Evolutionary conservation across 164 flowering plant species (phyloP).

Genomic region (Platanus orientalis): DNA sequence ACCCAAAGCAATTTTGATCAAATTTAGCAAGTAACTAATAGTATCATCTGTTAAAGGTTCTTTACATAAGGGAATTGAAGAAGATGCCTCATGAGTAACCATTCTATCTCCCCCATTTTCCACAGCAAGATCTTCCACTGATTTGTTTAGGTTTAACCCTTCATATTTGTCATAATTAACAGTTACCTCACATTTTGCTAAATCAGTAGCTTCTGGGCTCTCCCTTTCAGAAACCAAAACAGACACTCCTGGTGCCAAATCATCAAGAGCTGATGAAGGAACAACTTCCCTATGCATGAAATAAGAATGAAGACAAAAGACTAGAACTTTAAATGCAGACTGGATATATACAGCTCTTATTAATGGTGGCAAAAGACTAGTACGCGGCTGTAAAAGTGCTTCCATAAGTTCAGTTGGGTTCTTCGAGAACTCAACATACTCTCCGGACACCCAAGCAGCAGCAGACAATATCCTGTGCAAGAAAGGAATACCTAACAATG

Average conservation of each 20-base stretch:
- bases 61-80: slow-evolving; percentile 17
- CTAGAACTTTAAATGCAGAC: slow-evolving; percentile 68
- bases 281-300: slow-evolving; percentile 22
- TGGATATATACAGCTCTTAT: slow-evolving; percentile 80
- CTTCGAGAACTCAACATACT: slow-evolving; percentile 69
- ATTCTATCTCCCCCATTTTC: slow-evolving; percentile 15
- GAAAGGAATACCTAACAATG: slow-evolving; percentile 77
- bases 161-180: slow-evolving; percentile 24
- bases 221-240: slow-evolving; percentile 19
- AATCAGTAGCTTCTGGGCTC: slow-evolving; percentile 19
- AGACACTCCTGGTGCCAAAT: slow-evolving; percentile 18
- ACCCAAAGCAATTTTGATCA: slow-evolving; percentile 50
- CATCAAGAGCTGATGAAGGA: slow-evolving; percentile 20
- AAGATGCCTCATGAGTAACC: slow-evolving; percentile 18
- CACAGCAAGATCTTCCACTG: slow-evolving; percentile 18
- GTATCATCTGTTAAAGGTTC: slow-evolving; percentile 39
- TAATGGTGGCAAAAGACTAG: slow-evolving; percentile 67
- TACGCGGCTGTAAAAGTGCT: slow-evolving; percentile 84
- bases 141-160: slow-evolving; percentile 24
- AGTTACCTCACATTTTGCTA: slow-evolving; percentile 18
- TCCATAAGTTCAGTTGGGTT: slow-evolving; percentile 76
- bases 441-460: slow-evolving; percentile 93
- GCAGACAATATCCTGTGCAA: slow-evolving; percentile 70
- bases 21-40: slow-evolving; percentile 41
- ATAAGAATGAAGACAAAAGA: slow-evolving; percentile 50